Evolutionary conservation across 306 rosid genomes (phyloP).

Genomic region (Casuarina equisetifolia): DNA sequence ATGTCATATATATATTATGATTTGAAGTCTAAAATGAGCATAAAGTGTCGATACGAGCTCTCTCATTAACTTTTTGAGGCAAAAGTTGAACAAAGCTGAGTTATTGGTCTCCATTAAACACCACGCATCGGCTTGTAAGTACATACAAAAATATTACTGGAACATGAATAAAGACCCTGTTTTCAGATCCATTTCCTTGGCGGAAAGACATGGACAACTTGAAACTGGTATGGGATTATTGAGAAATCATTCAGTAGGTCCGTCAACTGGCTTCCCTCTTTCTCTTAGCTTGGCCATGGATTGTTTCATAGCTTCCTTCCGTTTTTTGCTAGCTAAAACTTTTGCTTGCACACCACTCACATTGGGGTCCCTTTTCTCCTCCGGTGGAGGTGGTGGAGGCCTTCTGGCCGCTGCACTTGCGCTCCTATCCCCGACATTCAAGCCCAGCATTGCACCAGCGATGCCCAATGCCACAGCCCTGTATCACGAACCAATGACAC

Average conservation of each 20-base stretch:
- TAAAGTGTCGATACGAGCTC: no score
- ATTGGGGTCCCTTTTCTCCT: slow-evolving; percentile 78
- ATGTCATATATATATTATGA: no score
- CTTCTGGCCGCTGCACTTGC: slow-evolving; percentile 68
- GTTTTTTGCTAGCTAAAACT: slow-evolving; percentile 81
- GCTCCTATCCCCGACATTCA: slow-evolving; percentile 30
- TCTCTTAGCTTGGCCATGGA: slow-evolving; percentile 55
- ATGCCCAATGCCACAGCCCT: slow-evolving; percentile 53
- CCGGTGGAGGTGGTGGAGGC: slow-evolving; percentile 67
- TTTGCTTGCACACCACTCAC: slow-evolving; percentile 78
- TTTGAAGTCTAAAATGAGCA: no score
- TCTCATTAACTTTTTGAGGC: no score
- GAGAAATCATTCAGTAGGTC: slow-evolving; percentile 33
- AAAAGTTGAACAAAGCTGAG: no score
- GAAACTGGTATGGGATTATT: background rate
- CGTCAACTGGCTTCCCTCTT: slow-evolving; percentile 47
- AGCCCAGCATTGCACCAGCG: slow-evolving; percentile 44
- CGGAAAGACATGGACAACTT: background rate
- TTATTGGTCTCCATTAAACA: no score
- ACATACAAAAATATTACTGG: background rate
- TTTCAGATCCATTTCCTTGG: background rate
- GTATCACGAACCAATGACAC: slow-evolving; percentile 17
- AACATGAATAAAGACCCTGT: background rate
- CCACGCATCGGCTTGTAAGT: background rate
- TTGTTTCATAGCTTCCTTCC: slow-evolving; percentile 90